Base-by-base conservation (phyloP, 2,329 filamentous ascomycete genomes). In the Stachybotrys chlorohalonatus region DNA sequence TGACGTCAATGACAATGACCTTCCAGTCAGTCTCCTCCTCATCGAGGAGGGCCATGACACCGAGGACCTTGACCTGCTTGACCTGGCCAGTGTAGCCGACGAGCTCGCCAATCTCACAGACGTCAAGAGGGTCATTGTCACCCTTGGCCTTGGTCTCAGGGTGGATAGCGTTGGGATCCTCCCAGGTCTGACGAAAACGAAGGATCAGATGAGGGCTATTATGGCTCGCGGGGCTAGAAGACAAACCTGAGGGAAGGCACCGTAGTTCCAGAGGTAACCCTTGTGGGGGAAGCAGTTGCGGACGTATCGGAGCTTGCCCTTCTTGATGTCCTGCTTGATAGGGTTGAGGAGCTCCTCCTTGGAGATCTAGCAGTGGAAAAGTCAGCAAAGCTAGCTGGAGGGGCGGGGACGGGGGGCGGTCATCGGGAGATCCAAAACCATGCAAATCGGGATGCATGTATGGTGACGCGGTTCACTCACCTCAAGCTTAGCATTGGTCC, bases 211-310 rank as follows among this genome's bases (percentile, higher is more conserved):
- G n/a, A 9, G n/a, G 51, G 8, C 47, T 3, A 9, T 42, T 42
- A 42, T 42, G 13, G 5, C 36, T 42, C 13, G 31, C 7, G 53
- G 58, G 42, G 9, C 13, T 42, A 9, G 36, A 2, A 13, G 36
- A 42, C 36, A 13, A 82, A 94, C 90, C 82, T 94, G 90, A 68
- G 94, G 94, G 86, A 99, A 97, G 75, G 92, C 92, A 79, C 94
- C 94, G 79, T 99, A 99, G 85, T 99, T 99, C 94, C 94, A 99
- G 67, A 99, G 90, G 78, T 99, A 99, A 64, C 94, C 94, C 85
- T 99, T 97, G 88, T 99, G 94, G 67, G 94, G 94, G 85, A 99
- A 99, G 87, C 94, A 99, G 87, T 99, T 99, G 79, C 94, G 91
- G 73, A 99, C 94, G 74, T 87, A 99, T 70, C 94, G 90, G 68